These are phyloP conservation scores for Fragaria iinumae DNA, from an alignment of 306 rosid species.

Conservation along the genomic window DNA sequence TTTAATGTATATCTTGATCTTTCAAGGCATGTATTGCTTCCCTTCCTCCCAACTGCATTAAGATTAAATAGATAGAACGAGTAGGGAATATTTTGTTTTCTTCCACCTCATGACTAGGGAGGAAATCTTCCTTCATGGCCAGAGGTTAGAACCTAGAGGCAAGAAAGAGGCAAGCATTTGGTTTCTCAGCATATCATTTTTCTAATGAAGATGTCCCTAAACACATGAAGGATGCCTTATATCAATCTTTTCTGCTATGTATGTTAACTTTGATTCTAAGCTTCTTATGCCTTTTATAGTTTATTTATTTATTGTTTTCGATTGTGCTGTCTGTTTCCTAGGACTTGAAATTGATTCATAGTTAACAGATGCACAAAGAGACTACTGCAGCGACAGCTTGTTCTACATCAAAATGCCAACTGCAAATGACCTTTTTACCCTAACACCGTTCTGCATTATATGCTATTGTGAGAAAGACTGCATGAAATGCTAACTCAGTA, in stretches of 20 bases:
- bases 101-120: constrained; percentile 30
- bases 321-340: constrained; percentile 6
- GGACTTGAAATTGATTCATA: constrained; percentile 8
- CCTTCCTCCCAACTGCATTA: background rate
- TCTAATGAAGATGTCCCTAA: background rate
- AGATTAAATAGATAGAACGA: constrained; percentile 6
- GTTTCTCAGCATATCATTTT: constrained; percentile 15
- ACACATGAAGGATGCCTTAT: background rate
- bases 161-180: constrained; percentile 10
- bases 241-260: background rate
- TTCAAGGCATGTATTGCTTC: constrained; percentile 8
- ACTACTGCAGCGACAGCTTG: background rate
- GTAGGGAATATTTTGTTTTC: constrained; percentile 29
- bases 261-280: constrained; percentile 34
- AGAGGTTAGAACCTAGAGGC: constrained; percentile 4
- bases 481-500: background rate
- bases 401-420: constrained; percentile 1
- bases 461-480: background rate
- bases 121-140: constrained; percentile 20
- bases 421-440: constrained; percentile 9
- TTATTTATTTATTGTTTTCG: background rate
- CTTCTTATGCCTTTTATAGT: constrained; percentile 15
- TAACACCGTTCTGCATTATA: background rate
- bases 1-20: background rate
- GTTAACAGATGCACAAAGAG: constrained; percentile 11